Evolutionary conservation across 2,329 filamentous ascomycete genomes (phyloP).

Genomic region (Magnaporthales sp.): DNA sequence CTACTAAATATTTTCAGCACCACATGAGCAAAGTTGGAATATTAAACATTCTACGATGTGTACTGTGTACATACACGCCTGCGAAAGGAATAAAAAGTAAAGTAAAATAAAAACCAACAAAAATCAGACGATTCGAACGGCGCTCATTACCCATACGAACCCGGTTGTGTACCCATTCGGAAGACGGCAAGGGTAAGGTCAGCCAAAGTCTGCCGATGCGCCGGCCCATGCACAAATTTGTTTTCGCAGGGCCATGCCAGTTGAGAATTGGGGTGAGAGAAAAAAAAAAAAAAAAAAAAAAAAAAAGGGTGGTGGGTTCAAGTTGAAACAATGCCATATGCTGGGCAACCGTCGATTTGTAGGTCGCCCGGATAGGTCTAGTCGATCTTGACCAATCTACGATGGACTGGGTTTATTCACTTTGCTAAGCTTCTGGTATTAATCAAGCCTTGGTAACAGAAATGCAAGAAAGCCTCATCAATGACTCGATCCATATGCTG

Average conservation of each 20-base stretch:
- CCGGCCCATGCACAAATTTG: not conserved
- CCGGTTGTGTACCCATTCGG: too few relatives aligned
- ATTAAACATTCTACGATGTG: not conserved
- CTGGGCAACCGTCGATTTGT: not conserved
- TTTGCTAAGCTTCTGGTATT: not conserved
- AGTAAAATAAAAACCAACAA: not conserved
- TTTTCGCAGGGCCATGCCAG: not conserved
- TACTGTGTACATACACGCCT: too few relatives aligned
- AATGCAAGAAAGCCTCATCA: not conserved
- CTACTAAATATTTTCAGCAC: too few relatives aligned
- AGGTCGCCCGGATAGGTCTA: not conserved
- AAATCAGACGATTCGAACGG: too few relatives aligned
- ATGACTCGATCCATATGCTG: not conserved
- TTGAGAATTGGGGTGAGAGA: not conserved
- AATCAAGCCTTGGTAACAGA: not conserved
- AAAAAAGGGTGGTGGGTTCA: not conserved
- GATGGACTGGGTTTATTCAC: too few relatives aligned
- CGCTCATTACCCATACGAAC: too few relatives aligned
- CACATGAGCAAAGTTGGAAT: not conserved
- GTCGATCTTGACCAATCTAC: not conserved
- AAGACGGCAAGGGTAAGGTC: too few relatives aligned
- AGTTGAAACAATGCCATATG: not conserved
- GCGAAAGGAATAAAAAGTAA: not conserved
- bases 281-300: not conserved
- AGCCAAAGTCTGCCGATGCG: not conserved